These are phyloP conservation scores for Chlamydomonas sp. DNA, from an alignment of 139 green algal genomes.

Conservation along the genomic window DNA sequence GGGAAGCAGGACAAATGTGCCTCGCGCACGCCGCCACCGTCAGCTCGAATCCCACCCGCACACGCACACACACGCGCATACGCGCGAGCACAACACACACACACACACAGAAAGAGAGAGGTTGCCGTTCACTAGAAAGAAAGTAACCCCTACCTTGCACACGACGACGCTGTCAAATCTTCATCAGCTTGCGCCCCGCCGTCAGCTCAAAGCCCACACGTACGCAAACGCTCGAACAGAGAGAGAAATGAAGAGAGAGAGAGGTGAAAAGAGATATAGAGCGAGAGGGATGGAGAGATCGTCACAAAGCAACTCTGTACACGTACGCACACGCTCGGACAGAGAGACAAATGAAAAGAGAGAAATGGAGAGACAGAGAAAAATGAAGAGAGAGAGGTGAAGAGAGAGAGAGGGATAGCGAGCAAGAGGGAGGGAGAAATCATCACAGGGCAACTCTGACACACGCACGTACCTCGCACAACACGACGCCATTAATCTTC, in stretches of 20 bases:
- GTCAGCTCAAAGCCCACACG: too few species aligned
- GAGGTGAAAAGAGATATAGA: too few species aligned
- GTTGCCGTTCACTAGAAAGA: background rate
- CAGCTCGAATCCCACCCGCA: too few species aligned
- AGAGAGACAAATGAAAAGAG: background rate
- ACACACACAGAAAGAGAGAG: background rate
- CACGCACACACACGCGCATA: background rate
- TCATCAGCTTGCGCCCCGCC: too few species aligned
- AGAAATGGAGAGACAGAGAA: background rate
- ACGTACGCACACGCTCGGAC: background rate
- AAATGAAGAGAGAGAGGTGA: background rate
- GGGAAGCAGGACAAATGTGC: too few species aligned
- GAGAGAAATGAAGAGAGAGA: too few species aligned
- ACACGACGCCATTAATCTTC: conserved; percentile 75
- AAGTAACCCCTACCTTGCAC: conserved; percentile 8
- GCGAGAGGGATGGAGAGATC: too few species aligned
- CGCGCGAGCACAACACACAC: background rate
- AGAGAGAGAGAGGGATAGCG: background rate
- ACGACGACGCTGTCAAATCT: conserved; percentile 70
- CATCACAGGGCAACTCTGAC: too few species aligned
- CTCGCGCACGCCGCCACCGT: too few species aligned
- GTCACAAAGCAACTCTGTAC: too few species aligned
- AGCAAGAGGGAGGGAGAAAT: background rate
- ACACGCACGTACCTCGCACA: conserved; percentile 17
- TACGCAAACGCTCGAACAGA: too few species aligned